Evolutionary conservation across 129 eudicot genomes (phyloP), one percentile per base, ranked within the genome.

Genomic region (Deinandra increscens): DNA sequence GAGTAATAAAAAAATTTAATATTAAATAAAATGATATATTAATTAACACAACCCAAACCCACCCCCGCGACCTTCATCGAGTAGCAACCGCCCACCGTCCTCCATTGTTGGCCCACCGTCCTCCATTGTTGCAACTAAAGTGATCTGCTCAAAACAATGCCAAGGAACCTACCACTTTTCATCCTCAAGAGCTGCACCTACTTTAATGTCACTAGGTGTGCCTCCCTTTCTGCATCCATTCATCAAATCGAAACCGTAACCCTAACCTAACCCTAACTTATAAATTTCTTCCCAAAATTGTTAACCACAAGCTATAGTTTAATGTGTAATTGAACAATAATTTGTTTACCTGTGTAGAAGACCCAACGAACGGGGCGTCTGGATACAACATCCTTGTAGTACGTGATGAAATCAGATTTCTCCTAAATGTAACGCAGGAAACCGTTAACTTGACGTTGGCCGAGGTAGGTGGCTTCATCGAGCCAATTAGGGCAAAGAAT

Each of bases 401-500:
- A 92, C 69, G 83, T 76, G 63, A 92, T 84, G 68, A 92, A 92
- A 3, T 92, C 91, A 2, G 68, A 86, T 72, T 88, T 92, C 81
- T 83, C 81, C 96, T 91, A 88, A 0, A 86, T 95, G 43, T 92
- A 74, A 46, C 95, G 86, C 4, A 79, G 78, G 48, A 92, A 88
- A 0, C 87, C 91, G 29, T 86, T 84, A 3, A 83, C 55, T 0
- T 33, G 10, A 0, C 60, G 79, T 71, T 86, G 95, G 17, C 98
- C 97, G 10, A 88, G 14, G 34, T 88, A 88, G 22, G 41, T 81
- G 17, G 95, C 95, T 5, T 91, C 95, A 11, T 89, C 83, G 1
- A 93, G 92, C 92, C 96, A 93, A 74, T 89, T 74, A 10, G 98
- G 98, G 1, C 91, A 83, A 18, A 93, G 85, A 34, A 93, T 86